Evolutionary conservation across 176 grass and related monocot genomes (phyloP).

Genomic region (bread wheat (Triticum aestivum)): DNA sequence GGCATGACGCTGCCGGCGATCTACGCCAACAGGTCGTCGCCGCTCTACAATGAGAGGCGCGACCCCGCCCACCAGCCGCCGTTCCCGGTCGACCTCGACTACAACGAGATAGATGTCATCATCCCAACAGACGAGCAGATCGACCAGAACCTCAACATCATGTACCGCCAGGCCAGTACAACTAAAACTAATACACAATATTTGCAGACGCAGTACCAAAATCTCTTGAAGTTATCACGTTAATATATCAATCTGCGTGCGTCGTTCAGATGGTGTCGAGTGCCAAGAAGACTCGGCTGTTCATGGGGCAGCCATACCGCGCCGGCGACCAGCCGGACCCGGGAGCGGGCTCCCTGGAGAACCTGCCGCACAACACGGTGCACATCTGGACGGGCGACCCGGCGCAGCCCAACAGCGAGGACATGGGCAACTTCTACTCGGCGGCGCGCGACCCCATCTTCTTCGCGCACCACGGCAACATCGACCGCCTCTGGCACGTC

Average conservation of each 20-base stretch:
- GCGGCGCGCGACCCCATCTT: slow-evolving; percentile 62
- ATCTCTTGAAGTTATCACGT: too few relatives aligned
- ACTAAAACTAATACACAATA: too few relatives aligned
- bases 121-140: slow-evolving; percentile 33
- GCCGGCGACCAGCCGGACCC: slow-evolving; percentile 48
- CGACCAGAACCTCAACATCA: slow-evolving; percentile 55
- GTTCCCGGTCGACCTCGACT: slow-evolving; percentile 54
- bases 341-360: slow-evolving; percentile 43
- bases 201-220: too few relatives aligned
- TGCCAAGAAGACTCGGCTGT: slow-evolving; percentile 51
- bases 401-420: slow-evolving; percentile 32
- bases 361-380: slow-evolving; percentile 33
- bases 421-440: slow-evolving; percentile 79
- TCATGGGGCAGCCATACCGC: slow-evolving; percentile 62
- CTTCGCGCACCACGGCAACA: slow-evolving; percentile 68
- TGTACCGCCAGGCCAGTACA: slow-evolving; percentile 53
- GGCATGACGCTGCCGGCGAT: slow-evolving; percentile 65
- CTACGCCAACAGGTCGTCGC: slow-evolving; percentile 40
- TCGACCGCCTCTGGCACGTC: slow-evolving; percentile 67
- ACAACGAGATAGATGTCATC: neutral
- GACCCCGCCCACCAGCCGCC: slow-evolving; percentile 52
- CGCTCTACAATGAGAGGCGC: slow-evolving; percentile 51
- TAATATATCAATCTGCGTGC: too few relatives aligned
- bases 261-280: slow-evolving; percentile 34
- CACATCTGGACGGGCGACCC: slow-evolving; percentile 50